Evolutionary conservation across 1,284 basidiomycete genomes (phyloP).

Genomic region (Cutaneotrichosporon spelunceum): DNA sequence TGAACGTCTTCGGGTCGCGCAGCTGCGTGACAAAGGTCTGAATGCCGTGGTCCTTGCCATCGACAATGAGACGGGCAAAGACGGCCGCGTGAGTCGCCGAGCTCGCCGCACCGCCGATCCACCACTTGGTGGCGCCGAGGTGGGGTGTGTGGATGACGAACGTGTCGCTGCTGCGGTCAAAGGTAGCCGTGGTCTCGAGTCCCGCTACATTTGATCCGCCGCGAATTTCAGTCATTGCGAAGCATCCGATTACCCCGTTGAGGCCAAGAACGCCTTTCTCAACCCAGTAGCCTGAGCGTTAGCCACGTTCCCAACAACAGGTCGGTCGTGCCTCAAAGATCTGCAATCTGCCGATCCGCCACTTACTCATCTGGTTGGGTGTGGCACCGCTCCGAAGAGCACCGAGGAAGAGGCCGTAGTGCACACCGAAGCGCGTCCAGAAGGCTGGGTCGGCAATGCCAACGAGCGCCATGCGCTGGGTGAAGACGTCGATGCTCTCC

Average conservation of each 20-base stretch:
- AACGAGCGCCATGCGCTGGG: constrained; percentile 55
- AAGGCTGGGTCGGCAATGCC: constrained; percentile 57
- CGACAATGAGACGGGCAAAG: constrained; percentile 58
- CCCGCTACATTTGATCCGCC: constrained; percentile 60
- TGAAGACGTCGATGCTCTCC: constrained; percentile 55
- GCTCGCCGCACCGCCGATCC: constrained; percentile 60
- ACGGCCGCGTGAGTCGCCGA: constrained; percentile 60
- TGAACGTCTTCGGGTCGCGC: constrained; percentile 56
- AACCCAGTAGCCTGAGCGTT: constrained; percentile 55
- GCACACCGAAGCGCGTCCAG: constrained; percentile 58
- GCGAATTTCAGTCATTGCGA: constrained; percentile 56
- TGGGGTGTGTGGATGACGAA: constrained; percentile 59
- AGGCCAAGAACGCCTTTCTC: constrained; percentile 57
- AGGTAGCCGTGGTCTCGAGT: constrained; percentile 59
- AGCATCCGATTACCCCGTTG: constrained; percentile 59
- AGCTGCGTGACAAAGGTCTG: constrained; percentile 60
- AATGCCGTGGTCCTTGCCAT: constrained; percentile 57
- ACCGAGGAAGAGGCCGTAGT: constrained; percentile 58
- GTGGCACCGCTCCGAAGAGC: constrained; percentile 51
- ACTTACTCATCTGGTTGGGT: constrained; percentile 48
- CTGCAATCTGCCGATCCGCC: not conserved
- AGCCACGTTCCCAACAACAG: constrained; percentile 10
- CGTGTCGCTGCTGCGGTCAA: constrained; percentile 57
- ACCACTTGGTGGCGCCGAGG: constrained; percentile 58
- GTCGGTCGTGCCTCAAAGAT: not conserved